Evolutionary conservation across 495 filamentous ascomycete species (phyloP), one percentile per base, ranked within the genome.

Genomic region (Pseudevernia furfuracea): DNA sequence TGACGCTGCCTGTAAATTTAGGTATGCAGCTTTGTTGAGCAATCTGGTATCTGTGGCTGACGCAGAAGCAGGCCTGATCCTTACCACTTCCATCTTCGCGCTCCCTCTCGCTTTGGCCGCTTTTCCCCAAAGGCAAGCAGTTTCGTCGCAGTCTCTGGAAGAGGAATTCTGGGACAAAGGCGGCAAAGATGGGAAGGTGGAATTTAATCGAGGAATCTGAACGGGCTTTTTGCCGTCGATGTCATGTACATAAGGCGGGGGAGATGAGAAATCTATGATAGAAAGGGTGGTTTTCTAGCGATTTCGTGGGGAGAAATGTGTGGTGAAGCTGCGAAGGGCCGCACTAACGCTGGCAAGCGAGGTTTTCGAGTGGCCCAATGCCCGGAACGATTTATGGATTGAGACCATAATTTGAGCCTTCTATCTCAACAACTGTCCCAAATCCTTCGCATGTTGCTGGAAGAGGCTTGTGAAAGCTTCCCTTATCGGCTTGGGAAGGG

Each of bases 101-200:
- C 76, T 97, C 67, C 92, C 91, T 58, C 76, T 96, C 36, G 92
- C 94, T 5, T 77, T 98, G 52, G 94, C 85, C 15, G 94, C 88
- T 11, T 98, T 97, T 78, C 94, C 94, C 15, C 90, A 96, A 79
- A 78, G 90, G 62, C 92, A 98, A 79, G 81, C 80, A 59, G 87
- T 96, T 28, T 81, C 78, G 62, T 91, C 88, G 0, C 77, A 79
- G 12, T 84, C 76, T 23, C 72, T 98, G 52, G 94, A 97, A 79
- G 76, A 86, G 68, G 87, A 96, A 76, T 96, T 98, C 73, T 85
- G 84, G 76, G 85, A 82, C 1, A 80, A 81, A 58, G 90, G 88
- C n/a, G 91, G 90, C 0, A 77, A 85, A 56, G 81, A 79, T 25
- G 90, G 87, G 0, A 78, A 87, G 82, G 89, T 97, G 12, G 90